Conservation (phyloP, 305 asterid genomes). For the Fraxinus latifolia region DNA sequence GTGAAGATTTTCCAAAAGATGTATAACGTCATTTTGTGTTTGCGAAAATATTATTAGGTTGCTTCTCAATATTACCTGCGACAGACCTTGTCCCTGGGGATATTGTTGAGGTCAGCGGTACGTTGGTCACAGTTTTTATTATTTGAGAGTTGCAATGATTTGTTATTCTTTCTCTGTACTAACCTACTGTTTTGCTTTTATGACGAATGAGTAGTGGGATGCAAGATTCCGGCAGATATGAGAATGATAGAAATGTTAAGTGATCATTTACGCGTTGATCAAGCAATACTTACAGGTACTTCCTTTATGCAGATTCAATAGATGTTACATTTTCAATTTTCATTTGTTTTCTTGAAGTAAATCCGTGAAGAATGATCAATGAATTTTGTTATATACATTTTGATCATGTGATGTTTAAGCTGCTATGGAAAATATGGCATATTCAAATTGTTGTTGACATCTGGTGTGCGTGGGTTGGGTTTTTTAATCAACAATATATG, state of each 20-base stretch:
- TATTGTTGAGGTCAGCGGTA: constrained; percentile 95
- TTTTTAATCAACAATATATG: background rate
- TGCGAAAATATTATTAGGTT: constrained; percentile 48
- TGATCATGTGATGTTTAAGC: constrained; percentile 12
- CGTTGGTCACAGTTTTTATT: constrained; percentile 27
- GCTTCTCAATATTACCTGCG: constrained; percentile 91
- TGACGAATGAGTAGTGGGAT: constrained; percentile 64
- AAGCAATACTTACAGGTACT: constrained; percentile 94
- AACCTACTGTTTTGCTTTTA: constrained; percentile 17
- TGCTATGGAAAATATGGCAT: constrained; percentile 8
- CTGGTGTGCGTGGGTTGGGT: constrained; percentile 5
- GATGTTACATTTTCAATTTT: constrained; percentile 15
- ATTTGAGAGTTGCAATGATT: constrained; percentile 10
- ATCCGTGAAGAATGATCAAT: background rate
- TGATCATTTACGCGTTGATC: constrained; percentile 92
- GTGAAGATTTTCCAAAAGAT: background rate
- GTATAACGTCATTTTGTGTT: constrained; percentile 22
- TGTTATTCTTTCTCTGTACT: constrained; percentile 21
- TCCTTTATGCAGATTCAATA: background rate
- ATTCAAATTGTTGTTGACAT: constrained; percentile 6
- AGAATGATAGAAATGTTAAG: constrained; percentile 90
- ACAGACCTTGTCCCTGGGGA: constrained; percentile 97
- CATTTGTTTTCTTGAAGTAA: constrained; percentile 4
- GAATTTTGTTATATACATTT: constrained; percentile 16
- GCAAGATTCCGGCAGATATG: constrained; percentile 98